These are phyloP conservation scores for Calonectria hawksworthii DNA, from an alignment of 2,329 filamentous ascomycete genomes.

Conservation along the genomic window DNA sequence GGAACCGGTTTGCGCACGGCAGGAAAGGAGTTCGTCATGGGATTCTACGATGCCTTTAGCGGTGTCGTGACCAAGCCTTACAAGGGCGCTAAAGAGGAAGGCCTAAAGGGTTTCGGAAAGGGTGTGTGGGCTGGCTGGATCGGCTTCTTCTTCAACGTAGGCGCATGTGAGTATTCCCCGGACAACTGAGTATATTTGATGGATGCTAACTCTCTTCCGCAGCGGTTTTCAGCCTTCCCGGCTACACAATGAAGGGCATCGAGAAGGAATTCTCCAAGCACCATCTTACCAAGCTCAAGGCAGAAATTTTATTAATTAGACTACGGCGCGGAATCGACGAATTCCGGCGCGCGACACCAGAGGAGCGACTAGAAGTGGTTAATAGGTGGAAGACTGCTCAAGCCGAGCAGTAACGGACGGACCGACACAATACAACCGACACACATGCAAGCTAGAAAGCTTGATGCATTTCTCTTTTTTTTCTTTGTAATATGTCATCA, in stretches of 20 bases:
- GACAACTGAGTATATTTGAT: no score
- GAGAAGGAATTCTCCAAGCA: slow-evolving; percentile 61
- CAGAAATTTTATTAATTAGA: slow-evolving; percentile 51
- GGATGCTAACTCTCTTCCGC: neutral
- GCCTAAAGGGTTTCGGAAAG: slow-evolving; percentile 72
- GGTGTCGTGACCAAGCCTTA: slow-evolving; percentile 76
- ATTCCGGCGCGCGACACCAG: slow-evolving; percentile 37
- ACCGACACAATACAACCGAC: neutral
- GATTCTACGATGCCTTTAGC: slow-evolving; percentile 77
- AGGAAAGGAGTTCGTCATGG: slow-evolving; percentile 73
- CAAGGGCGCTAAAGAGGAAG: slow-evolving; percentile 73
- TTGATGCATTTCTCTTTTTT: neutral
- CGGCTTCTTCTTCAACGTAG: slow-evolving; percentile 61
- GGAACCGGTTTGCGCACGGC: slow-evolving; percentile 72
- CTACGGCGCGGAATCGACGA: slow-evolving; percentile 49
- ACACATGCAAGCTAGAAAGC: neutral
- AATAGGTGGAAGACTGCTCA: slow-evolving; percentile 29
- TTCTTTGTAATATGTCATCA: neutral
- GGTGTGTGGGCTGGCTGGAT: slow-evolving; percentile 63
- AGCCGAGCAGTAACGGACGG: neutral
- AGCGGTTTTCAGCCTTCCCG: slow-evolving; percentile 60
- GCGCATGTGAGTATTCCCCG: slow-evolving; percentile 51
- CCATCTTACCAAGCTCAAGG: slow-evolving; percentile 49
- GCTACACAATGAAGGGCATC: slow-evolving; percentile 67
- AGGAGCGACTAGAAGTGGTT: slow-evolving; percentile 22